Evolutionary conservation across 1,284 basidiomycete species (phyloP).

Genomic region (Blastosporella zonata): DNA sequence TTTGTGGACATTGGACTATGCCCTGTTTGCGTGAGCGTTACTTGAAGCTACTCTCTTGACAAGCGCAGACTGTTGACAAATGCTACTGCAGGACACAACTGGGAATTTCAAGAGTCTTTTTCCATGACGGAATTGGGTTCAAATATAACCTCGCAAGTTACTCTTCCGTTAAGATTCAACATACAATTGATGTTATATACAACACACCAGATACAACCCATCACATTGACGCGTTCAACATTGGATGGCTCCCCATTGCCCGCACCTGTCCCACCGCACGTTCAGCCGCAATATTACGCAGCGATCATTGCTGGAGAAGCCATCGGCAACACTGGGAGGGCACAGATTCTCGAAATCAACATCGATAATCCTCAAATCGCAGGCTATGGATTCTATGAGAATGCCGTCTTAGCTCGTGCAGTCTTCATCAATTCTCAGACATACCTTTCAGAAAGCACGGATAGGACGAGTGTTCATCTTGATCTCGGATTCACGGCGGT

Average conservation of each 20-base stretch:
- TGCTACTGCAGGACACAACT: slow-evolving; percentile 29
- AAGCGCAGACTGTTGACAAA: slow-evolving; percentile 36
- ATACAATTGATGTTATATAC: slow-evolving; percentile 21
- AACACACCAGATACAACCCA: slow-evolving; percentile 51
- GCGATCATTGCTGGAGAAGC: slow-evolving; percentile 48
- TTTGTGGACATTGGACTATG: slow-evolving; percentile 69
- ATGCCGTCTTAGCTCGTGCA: slow-evolving; percentile 42
- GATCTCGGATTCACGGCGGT: slow-evolving; percentile 34
- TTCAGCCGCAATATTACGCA: slow-evolving; percentile 62
- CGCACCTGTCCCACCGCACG: slow-evolving; percentile 46
- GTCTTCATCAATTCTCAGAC: slow-evolving; percentile 58
- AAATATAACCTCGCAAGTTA: slow-evolving; percentile 43
- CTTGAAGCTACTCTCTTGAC: slow-evolving; percentile 22
- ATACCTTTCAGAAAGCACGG: slow-evolving; percentile 39
- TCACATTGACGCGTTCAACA: slow-evolving; percentile 49
- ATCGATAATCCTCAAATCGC: slow-evolving; percentile 50
- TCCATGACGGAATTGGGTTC: slow-evolving; percentile 47
- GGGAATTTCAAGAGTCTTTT: slow-evolving; percentile 37
- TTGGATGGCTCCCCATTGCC: slow-evolving; percentile 47
- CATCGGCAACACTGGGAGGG: slow-evolving; percentile 31
- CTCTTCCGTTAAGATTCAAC: slow-evolving; percentile 41
- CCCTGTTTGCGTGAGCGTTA: slow-evolving; percentile 45
- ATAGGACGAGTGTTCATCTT: slow-evolving; percentile 42
- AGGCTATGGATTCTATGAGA: slow-evolving; percentile 63
- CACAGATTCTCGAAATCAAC: slow-evolving; percentile 49